phyloP scores from a whole-genome alignment of 1,284 basidiomycete species.

The Moesziomyces sp. region DNA sequence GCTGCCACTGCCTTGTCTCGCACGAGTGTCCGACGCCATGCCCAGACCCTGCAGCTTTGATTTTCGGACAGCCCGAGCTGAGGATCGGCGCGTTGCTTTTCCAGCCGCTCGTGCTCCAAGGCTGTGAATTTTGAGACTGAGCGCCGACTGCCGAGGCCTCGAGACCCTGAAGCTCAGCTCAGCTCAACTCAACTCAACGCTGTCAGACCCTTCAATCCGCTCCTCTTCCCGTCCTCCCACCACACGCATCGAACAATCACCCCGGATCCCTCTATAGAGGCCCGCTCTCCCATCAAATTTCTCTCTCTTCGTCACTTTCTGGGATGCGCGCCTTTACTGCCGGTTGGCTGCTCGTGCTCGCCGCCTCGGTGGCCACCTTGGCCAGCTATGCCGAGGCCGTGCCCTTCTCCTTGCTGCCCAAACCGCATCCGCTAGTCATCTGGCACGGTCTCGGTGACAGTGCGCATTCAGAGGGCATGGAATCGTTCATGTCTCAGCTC shows the following conservation, averaged over 20 bases:
- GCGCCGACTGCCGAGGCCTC: too few relatives aligned
- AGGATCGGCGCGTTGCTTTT: too few relatives aligned
- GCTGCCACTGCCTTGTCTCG: constrained; percentile 1
- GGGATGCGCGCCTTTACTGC: constrained; percentile 14
- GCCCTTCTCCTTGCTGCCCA: constrained; percentile 33
- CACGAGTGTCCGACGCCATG: constrained; percentile 1
- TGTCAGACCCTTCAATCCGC: too few relatives aligned
- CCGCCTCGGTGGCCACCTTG: constrained; percentile 8
- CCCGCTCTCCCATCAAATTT: neutral
- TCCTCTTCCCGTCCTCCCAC: neutral
- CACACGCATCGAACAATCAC: neutral
- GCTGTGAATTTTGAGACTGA: too few relatives aligned
- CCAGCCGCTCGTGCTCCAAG: too few relatives aligned
- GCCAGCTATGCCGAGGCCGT: constrained; percentile 10
- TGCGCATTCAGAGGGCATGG: constrained; percentile 69
- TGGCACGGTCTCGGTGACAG: constrained; percentile 92
- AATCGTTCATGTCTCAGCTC: constrained; percentile 78
- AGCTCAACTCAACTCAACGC: too few relatives aligned
- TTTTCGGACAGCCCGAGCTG: neutral
- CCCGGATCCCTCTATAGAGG: too few relatives aligned
- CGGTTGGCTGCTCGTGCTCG: constrained; percentile 13
- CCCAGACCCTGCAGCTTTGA: constrained; percentile 8
- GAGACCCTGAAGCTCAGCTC: too few relatives aligned
- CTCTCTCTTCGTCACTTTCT: neutral
- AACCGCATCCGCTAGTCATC: constrained; percentile 74